These are phyloP conservation scores for Suillus weaverae DNA, from an alignment of 768 basidiomycete species.

Conservation along the genomic window DNA sequence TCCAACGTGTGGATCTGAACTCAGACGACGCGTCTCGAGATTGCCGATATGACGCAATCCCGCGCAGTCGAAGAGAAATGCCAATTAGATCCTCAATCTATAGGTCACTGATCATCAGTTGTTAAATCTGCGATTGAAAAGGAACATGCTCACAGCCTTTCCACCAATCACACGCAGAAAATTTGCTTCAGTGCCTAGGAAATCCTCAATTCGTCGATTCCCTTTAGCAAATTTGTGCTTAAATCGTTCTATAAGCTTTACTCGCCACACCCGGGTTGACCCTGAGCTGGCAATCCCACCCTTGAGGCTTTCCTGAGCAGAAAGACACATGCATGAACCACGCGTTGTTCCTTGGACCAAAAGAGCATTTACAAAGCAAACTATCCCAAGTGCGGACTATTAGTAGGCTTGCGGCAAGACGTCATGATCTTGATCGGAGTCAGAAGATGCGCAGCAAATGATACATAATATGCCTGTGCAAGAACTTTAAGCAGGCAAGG, in stretches of 20 bases:
- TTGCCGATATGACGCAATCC: background rate
- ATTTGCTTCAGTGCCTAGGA: background rate
- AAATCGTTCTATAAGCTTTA: background rate
- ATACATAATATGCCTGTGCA: slow-evolving; percentile 34
- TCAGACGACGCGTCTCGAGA: background rate
- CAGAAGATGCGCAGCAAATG: slow-evolving; percentile 4
- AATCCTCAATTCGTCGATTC: background rate
- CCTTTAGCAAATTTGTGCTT: background rate
- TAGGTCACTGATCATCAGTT: background rate
- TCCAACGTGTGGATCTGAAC: slow-evolving; percentile 13
- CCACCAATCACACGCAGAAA: background rate
- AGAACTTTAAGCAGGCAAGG: slow-evolving; percentile 19
- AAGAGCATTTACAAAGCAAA: background rate
- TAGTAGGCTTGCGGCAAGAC: background rate
- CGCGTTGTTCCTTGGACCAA: background rate
- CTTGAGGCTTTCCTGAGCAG: background rate
- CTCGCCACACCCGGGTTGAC: background rate
- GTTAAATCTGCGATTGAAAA: background rate
- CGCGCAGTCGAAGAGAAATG: background rate
- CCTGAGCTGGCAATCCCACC: background rate
- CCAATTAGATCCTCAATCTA: background rate
- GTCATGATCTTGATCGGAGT: slow-evolving; percentile 11
- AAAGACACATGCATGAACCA: background rate
- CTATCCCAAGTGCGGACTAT: background rate
- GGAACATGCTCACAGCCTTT: background rate